Conservation (phyloP, 805 yeast genomes). For the Phaffomyces thermotolerans region DNA sequence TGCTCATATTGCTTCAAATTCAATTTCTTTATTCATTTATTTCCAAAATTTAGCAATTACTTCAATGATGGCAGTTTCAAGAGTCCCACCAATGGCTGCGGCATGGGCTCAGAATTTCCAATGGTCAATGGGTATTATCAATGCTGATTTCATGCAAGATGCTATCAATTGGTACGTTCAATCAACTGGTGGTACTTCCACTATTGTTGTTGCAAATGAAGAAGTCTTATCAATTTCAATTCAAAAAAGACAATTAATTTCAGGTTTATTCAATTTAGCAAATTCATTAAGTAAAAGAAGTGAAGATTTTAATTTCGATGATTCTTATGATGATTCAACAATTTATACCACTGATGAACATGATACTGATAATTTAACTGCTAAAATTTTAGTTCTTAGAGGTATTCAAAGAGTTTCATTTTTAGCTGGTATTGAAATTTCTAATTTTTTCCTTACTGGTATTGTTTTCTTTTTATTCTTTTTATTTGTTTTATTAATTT, state of each 20-base stretch:
- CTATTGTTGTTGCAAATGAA: slow-evolving; percentile 61
- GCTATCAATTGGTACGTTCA: slow-evolving; percentile 81
- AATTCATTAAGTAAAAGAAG: slow-evolving; percentile 27
- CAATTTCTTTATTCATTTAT: slow-evolving; percentile 75
- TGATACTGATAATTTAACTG: slow-evolving; percentile 42
- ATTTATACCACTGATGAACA: slow-evolving; percentile 71
- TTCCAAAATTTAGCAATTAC: slow-evolving; percentile 85
- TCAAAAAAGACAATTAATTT: slow-evolving; percentile 43
- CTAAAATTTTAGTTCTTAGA: slow-evolving; percentile 72
- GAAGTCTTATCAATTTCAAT: slow-evolving; percentile 74
- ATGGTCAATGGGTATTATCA: slow-evolving; percentile 91
- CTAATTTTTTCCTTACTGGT: slow-evolving; percentile 81
- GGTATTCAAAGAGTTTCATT: slow-evolving; percentile 92
- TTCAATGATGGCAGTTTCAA: slow-evolving; percentile 76
- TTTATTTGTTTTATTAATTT: slow-evolving; percentile 51
- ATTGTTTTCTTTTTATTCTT: slow-evolving; percentile 77
- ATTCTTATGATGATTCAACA: slow-evolving; percentile 44
- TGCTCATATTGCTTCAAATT: slow-evolving; percentile 79
- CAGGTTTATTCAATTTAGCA: slow-evolving; percentile 9
- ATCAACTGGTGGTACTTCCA: slow-evolving; percentile 82
- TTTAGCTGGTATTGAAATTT: slow-evolving; percentile 76
- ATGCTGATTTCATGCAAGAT: slow-evolving; percentile 73
- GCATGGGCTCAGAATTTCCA: slow-evolving; percentile 90
- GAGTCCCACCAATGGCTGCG: slow-evolving; percentile 86
- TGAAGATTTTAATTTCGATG: slow-evolving; percentile 34